Base-by-base conservation (phyloP, 129 eudicot species). In the Ambrosia trifida region DNA sequence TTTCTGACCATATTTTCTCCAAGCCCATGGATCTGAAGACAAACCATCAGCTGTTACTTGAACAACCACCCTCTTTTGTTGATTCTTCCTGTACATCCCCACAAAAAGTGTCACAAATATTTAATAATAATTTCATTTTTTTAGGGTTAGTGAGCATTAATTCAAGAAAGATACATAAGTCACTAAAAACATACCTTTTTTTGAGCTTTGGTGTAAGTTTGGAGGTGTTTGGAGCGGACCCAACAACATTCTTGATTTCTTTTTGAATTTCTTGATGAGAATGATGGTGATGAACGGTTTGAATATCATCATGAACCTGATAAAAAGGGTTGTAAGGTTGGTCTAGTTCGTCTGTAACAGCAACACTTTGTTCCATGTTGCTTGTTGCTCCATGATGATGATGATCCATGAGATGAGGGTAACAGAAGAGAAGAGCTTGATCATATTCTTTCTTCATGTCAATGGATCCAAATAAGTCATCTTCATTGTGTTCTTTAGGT, bases 1-100 rank as follows among this genome's bases (percentile, higher is more conserved):
- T 76, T 92, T 92, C 60, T 92, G 95, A 44, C 98, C 98, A 76
- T 92, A 92, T 78, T 92, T 93, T 16, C 98, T 89, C 98, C 98
- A 93, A 78, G 96, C 96, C 98, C 98, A 93, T 77, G 78, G 70
- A 83, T 93, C 98, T 0, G 98, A 78, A 47, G 87, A 67, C 28
- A 83, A 80, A 14, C 86, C 95, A 63, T 89, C 98, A 0, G 84
- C 91, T 38, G 85, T 41, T 13, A 79, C 96, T 74, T 85, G 85
- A 50, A 85, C 77, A 62, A 89, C 88, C 51, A 77, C 94, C 62
- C 82, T 89, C 77, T 87, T 85, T 47, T 83, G 91, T 76, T 93
- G 89, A 72, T 82, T 89, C 79, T 87, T 93, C 83, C 98, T 93
- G 87, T 11, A 45, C 45, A 70, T 13, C 44, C 56, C 8, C 50